Evolutionary conservation across 495 filamentous ascomycete species (phyloP).

Genomic region (Aspergillus funiculosus): DNA sequence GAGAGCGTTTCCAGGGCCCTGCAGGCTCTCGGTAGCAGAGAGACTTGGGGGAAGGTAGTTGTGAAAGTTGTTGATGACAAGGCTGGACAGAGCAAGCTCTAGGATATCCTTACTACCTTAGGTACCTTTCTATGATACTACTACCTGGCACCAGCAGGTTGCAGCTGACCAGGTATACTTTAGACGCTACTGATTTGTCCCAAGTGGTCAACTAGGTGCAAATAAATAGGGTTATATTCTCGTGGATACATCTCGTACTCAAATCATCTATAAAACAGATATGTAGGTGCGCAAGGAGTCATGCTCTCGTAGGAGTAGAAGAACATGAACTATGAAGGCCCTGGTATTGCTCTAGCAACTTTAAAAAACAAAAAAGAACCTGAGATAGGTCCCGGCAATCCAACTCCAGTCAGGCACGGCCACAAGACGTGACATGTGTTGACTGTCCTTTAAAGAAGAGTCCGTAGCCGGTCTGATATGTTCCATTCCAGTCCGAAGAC

Average conservation of each 20-base stretch:
- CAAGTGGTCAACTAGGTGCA: too few relatives aligned
- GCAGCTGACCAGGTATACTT: too few relatives aligned
- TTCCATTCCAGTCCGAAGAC: constrained; percentile 5
- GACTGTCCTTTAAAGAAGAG: constrained; percentile 41
- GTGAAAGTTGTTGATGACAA: constrained; percentile 72
- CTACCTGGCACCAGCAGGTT: too few relatives aligned
- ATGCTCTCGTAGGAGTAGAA: constrained; percentile 44
- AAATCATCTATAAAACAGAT: neutral
- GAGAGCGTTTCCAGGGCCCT: constrained; percentile 74
- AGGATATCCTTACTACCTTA: too few relatives aligned
- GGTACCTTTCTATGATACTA: too few relatives aligned
- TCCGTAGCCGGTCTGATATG: constrained; percentile 25
- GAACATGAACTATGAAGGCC: constrained; percentile 52
- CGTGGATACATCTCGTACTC: too few relatives aligned
- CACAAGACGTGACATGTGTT: constrained; percentile 43
- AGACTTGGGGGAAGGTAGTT: constrained; percentile 95
- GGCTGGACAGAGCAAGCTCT: constrained; percentile 48
- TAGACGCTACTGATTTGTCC: too few relatives aligned
- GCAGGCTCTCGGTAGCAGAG: constrained; percentile 66
- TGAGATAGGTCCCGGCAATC: constrained; percentile 25
- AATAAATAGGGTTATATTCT: too few relatives aligned
- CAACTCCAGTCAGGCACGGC: constrained; percentile 45
- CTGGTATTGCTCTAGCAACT: constrained; percentile 43
- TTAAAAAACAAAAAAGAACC: constrained; percentile 12
- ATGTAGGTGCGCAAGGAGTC: constrained; percentile 51